phyloP scores from a whole-genome alignment of 768 basidiomycete species.

The Leucosporidium scottii region DNA sequence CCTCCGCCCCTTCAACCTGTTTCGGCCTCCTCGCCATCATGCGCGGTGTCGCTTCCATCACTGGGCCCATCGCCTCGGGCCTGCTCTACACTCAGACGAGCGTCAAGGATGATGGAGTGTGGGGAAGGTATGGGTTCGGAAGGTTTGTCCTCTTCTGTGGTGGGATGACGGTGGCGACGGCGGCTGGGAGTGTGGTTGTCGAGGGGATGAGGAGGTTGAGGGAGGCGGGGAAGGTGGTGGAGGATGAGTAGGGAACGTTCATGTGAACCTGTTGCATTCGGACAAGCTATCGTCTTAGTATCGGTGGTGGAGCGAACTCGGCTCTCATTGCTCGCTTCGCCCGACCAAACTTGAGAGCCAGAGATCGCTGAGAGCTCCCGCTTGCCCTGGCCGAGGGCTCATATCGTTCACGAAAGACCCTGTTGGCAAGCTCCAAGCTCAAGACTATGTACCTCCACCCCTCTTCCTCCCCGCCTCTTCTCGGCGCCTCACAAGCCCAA shows the following conservation, averaged over 20 bases:
- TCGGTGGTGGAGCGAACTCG: no score
- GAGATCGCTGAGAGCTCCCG: no score
- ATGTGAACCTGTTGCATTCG: no score
- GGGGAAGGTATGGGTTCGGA: not conserved
- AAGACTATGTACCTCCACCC: no score
- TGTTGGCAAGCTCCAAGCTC: no score
- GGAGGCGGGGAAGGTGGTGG: not conserved
- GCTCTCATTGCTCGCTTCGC: no score
- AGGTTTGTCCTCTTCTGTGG: not conserved
- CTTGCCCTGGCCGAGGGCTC: no score
- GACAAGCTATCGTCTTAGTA: no score
- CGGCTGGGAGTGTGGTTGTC: not conserved
- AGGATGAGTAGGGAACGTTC: not conserved
- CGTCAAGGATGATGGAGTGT: not conserved
- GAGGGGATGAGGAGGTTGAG: slow-evolving; percentile 2
- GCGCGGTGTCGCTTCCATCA: not conserved
- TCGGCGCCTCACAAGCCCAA: no score
- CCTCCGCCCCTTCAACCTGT: not conserved
- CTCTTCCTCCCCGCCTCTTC: no score
- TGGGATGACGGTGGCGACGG: not conserved
- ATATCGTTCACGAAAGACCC: no score
- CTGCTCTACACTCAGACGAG: not conserved
- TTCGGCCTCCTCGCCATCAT: slow-evolving; percentile 3
- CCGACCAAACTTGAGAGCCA: no score
- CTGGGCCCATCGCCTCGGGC: not conserved